Evolutionary conservation across 495 filamentous ascomycete genomes (phyloP).

Genomic region (Lindgomyces ingoldianus): DNA sequence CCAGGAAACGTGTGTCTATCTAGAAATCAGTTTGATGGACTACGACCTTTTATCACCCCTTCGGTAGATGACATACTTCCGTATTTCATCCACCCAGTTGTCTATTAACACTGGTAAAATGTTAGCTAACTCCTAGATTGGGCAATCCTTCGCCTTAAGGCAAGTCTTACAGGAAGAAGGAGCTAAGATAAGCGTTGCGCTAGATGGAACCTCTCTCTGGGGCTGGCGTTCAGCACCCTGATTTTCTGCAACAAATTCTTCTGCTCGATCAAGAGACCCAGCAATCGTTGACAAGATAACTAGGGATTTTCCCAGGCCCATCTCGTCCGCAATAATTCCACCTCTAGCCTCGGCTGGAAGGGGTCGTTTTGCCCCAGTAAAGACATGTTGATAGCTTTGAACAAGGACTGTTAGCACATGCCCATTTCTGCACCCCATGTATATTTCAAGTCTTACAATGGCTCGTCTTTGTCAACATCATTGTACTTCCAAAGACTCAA

Average conservation of each 20-base stretch:
- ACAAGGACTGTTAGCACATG: too few species aligned
- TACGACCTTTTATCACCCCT: too few species aligned
- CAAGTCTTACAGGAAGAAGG: constrained; percentile 10
- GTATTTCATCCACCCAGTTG: too few species aligned
- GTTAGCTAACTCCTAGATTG: too few species aligned
- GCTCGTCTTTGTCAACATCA: constrained; percentile 5
- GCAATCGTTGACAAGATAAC: constrained; percentile 9
- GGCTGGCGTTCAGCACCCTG: neutral
- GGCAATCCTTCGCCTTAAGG: too few species aligned
- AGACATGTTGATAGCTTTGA: constrained; percentile 18
- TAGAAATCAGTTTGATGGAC: too few species aligned
- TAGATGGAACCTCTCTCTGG: neutral
- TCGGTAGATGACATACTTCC: too few species aligned
- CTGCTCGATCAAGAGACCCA: constrained; percentile 8
- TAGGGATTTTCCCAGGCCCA: constrained; percentile 20
- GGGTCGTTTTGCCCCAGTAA: constrained; percentile 16
- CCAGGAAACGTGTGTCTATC: neutral
- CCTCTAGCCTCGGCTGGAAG: neutral
- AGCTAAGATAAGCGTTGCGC: constrained; percentile 9
- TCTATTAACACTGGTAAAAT: too few species aligned
- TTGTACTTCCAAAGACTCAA: too few species aligned
- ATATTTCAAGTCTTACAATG: too few species aligned
- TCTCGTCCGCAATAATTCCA: constrained; percentile 21
- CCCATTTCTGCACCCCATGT: too few species aligned
- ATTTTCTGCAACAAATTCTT: neutral